Conservation (phyloP, 805 yeast genomes). For the Myxozyma kluyveri region DNA sequence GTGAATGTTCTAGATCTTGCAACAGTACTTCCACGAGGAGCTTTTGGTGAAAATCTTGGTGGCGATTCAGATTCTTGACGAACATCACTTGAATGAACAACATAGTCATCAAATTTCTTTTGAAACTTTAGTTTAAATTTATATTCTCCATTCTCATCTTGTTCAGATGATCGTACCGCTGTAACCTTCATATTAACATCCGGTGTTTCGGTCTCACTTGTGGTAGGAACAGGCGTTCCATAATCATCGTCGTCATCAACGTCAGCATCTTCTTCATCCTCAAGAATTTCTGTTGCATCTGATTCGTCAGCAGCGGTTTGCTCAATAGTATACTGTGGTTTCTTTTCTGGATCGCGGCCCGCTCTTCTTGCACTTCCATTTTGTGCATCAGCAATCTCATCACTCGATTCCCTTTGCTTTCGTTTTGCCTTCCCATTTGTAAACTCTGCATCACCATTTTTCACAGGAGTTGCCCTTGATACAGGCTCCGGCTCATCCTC, state of each 20-base stretch:
- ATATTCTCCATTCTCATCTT: slow-evolving; percentile 11
- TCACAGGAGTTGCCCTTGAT: neutral
- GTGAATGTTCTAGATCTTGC: neutral
- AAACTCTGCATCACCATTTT: neutral
- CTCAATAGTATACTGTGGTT: slow-evolving; percentile 3
- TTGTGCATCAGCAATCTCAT: neutral
- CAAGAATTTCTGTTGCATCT: neutral
- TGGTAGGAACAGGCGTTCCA: neutral
- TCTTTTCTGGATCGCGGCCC: neutral
- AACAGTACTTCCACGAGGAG: neutral
- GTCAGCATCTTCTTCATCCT: slow-evolving; percentile 4
- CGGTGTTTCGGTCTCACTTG: neutral
- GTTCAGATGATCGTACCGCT: neutral
- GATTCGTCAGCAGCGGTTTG: neutral
- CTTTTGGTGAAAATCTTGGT: too few species aligned
- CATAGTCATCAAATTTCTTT: slow-evolving; percentile 19
- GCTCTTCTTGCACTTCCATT: neutral
- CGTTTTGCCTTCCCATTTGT: neutral
- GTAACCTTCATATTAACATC: neutral
- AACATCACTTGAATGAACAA: slow-evolving; percentile 11
- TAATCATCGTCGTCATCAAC: neutral
- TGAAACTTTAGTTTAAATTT: slow-evolving; percentile 21
- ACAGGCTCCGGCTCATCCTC: neutral
- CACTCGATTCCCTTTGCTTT: neutral
- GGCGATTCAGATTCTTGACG: slow-evolving; percentile 4